Base-by-base conservation (phyloP, 1,139 yeast genomes). In the Insectozyma bohioensis region DNA sequence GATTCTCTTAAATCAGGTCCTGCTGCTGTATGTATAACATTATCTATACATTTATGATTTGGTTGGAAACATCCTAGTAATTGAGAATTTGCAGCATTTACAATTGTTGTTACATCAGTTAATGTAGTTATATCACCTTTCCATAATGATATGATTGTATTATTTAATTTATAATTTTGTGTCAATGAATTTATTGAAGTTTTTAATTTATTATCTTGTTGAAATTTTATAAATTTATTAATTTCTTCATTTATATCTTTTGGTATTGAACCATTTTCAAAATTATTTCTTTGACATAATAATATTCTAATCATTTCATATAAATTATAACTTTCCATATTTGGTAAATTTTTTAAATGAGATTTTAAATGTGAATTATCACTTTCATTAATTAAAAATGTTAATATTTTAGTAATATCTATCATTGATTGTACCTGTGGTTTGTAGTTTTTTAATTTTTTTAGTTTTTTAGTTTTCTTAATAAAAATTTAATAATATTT, bases 11-110 rank as follows among this genome's bases (percentile, higher is more conserved):
- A 29, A 17, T 35, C 34, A 5, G 41, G 41, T 6, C 41, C 41
- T 3, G 38, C 36, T 1, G 32, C 34, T 6, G 31, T 20, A 11
- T 37, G 41, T 12, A 37, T 35, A 1, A 32, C 35, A 30, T 37
- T 37, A 29, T 37, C 41, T 5, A 37, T 37, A 24, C 41, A 37
- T 27, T 29, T 37, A 17, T 37, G 39, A 13, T 24, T 21, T 15
- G 41, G 41, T 17, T 35, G 41, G 18, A 37, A 37, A 18, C 41
- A 37, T 2, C 41, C 39, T 10, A 37, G 20, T 16, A 37, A 16
- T 9, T 33, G 30, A 20, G 34, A 24, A 17, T 37, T 37, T 2
- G 41, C 41, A 2, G 41, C 39, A 24, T 37, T 37, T 5, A 35
- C 41, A 16, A 37, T 35, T 0, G 36, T 34, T 2, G 41, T 26